Evolutionary conservation across 257 asterid genomes (phyloP).

Genomic region (Solanum verrucosum): DNA sequence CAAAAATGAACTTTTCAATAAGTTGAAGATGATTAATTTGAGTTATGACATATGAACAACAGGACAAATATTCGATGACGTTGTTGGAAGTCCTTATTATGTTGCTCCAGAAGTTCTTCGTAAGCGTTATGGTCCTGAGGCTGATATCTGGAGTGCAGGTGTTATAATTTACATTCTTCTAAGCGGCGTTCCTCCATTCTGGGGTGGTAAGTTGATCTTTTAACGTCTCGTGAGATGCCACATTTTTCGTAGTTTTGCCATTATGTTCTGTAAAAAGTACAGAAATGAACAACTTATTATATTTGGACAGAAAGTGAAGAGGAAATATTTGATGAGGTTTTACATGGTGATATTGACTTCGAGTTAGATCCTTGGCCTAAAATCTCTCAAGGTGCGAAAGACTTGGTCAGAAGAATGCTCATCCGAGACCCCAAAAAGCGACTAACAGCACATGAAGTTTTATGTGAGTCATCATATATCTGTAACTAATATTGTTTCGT

Average conservation of each 20-base stretch:
- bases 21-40: not conserved
- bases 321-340: conserved; percentile 55
- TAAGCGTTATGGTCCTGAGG: conserved; percentile 54
- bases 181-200: conserved; percentile 69
- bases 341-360: conserved; percentile 56
- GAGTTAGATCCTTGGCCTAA: conserved; percentile 68
- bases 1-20: not conserved
- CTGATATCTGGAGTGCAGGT: conserved; percentile 80
- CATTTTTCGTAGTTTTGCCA: not conserved
- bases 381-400: conserved; percentile 62
- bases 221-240: not conserved
- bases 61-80: conserved; percentile 52
- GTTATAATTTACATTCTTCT: conserved; percentile 57
- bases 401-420: conserved; percentile 49
- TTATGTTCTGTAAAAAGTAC: not conserved
- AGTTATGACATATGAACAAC: not conserved
- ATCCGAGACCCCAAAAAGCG: conserved; percentile 49
- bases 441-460: conserved; percentile 55
- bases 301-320: conserved; percentile 47
- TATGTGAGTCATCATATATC: conserved; percentile 35
- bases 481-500: not conserved
- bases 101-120: conserved; percentile 71
- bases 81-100: conserved; percentile 71
- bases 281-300: not conserved
- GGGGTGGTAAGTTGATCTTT: conserved; percentile 46